These are phyloP conservation scores for Huiozyma sinensis DNA, from an alignment of 805 yeast genomes.

Conservation along the genomic window DNA sequence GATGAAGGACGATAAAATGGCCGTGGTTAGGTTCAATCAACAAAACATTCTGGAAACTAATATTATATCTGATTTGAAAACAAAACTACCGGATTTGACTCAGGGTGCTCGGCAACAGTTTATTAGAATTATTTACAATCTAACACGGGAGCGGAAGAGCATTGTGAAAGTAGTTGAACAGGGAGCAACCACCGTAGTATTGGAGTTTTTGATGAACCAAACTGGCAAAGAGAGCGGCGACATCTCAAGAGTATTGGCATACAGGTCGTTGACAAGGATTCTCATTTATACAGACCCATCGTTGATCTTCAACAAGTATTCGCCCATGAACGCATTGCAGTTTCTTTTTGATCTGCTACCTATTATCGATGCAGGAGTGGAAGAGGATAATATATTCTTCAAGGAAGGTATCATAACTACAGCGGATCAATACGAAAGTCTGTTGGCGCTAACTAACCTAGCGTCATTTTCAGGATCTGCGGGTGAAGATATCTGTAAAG, in stretches of 20 bases:
- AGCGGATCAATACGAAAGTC: slow-evolving; percentile 39
- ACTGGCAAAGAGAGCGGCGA: slow-evolving; percentile 5
- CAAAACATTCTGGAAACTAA: slow-evolving; percentile 14
- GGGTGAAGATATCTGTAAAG: slow-evolving; percentile 29
- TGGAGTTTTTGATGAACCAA: slow-evolving; percentile 28
- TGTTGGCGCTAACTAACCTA: slow-evolving; percentile 59
- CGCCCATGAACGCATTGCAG: slow-evolving; percentile 33
- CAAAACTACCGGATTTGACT: slow-evolving; percentile 8
- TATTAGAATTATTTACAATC: slow-evolving; percentile 25
- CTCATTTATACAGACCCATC: slow-evolving; percentile 38
- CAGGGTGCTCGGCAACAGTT: slow-evolving; percentile 24
- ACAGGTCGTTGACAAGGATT: slow-evolving; percentile 35
- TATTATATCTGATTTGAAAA: slow-evolving; percentile 14
- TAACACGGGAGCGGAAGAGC: slow-evolving; percentile 15
- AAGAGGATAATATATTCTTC: slow-evolving; percentile 4
- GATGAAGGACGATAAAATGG: slow-evolving; percentile 12
- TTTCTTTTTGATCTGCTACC: slow-evolving; percentile 35
- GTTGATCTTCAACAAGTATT: slow-evolving; percentile 33
- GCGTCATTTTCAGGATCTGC: slow-evolving; percentile 37
- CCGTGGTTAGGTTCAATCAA: slow-evolving; percentile 9
- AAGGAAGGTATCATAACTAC: slow-evolving; percentile 9
- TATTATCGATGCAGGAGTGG: neutral
- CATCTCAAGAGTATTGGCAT: slow-evolving; percentile 27
- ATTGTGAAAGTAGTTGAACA: slow-evolving; percentile 32
- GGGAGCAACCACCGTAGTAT: slow-evolving; percentile 34